phyloP scores from a whole-genome alignment of 2,329 filamentous ascomycete species.

The Hirsutella minnesotensis region DNA sequence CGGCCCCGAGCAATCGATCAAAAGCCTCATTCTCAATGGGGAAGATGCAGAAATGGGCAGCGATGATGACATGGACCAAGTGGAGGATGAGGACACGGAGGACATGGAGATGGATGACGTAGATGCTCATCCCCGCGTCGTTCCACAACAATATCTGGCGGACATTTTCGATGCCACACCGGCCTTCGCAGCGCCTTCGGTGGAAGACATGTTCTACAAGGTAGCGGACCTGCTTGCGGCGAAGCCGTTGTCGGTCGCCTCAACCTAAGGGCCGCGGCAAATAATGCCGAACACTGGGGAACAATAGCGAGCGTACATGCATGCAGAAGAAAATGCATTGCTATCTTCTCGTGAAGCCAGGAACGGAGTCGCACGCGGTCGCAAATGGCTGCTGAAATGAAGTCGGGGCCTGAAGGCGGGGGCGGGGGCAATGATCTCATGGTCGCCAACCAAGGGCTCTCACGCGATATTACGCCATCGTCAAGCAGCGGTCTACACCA shows the following conservation, averaged over 20 bases:
- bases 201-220: constrained; percentile 66
- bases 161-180: constrained; percentile 60
- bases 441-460: neutral
- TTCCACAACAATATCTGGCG: constrained; percentile 56
- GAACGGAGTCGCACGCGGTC: too few species aligned
- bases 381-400: too few species aligned
- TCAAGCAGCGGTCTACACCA: neutral
- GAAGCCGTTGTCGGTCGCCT: constrained; percentile 30
- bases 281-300: too few species aligned
- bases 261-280: constrained; percentile 3
- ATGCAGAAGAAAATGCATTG: too few species aligned
- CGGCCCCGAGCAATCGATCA: constrained; percentile 9
- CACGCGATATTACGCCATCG: constrained; percentile 2
- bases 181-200: constrained; percentile 56
- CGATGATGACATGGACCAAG: constrained; percentile 25
- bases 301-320: too few species aligned
- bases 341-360: too few species aligned
- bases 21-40: constrained; percentile 20
- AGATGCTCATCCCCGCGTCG: constrained; percentile 45
- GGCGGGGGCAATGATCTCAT: neutral
- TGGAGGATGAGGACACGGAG: constrained; percentile 23
- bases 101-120: constrained; percentile 30
- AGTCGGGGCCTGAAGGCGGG: too few species aligned
- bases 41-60: constrained; percentile 30
- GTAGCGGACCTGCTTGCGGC: constrained; percentile 50